These are phyloP conservation scores for Zoysia japonica DNA, from an alignment of 176 grass and related monocot genomes.

Conservation along the genomic window DNA sequence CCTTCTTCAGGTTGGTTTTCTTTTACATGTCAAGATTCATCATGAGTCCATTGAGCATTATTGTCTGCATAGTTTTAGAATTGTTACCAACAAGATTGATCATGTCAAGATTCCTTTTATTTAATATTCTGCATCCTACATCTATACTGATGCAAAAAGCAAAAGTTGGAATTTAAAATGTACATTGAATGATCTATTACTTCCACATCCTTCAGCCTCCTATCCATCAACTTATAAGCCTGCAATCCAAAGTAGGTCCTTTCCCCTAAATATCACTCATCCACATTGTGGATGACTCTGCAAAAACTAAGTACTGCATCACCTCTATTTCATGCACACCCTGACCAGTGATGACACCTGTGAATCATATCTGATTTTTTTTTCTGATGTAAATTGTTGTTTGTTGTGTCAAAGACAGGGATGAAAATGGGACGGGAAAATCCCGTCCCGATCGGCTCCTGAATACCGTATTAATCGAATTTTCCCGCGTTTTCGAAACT, in stretches of 20 bases:
- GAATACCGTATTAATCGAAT: too few species aligned
- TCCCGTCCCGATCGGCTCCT: too few species aligned
- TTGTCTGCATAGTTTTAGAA: slow-evolving; percentile 14
- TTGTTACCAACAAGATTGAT: neutral
- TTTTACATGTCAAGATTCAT: slow-evolving; percentile 2
- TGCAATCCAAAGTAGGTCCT: neutral
- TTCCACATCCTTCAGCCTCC: neutral
- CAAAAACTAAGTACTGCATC: neutral
- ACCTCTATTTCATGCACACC: slow-evolving; percentile 1
- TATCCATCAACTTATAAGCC: neutral
- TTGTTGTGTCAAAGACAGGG: neutral
- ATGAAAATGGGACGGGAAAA: too few species aligned
- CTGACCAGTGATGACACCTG: neutral
- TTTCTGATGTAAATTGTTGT: neutral
- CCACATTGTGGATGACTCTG: neutral
- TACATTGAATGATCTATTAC: neutral
- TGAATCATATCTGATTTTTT: neutral
- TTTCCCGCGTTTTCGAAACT: too few species aligned
- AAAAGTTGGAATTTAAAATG: too few species aligned
- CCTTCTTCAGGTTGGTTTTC: slow-evolving; percentile 88
- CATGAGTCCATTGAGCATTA: neutral
- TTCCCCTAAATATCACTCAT: neutral
- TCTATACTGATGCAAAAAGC: too few species aligned
- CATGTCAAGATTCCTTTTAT: neutral
- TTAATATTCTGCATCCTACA: neutral